Evolutionary conservation across 805 yeast species (phyloP).

Genomic region (Ascoidea asiatica): DNA sequence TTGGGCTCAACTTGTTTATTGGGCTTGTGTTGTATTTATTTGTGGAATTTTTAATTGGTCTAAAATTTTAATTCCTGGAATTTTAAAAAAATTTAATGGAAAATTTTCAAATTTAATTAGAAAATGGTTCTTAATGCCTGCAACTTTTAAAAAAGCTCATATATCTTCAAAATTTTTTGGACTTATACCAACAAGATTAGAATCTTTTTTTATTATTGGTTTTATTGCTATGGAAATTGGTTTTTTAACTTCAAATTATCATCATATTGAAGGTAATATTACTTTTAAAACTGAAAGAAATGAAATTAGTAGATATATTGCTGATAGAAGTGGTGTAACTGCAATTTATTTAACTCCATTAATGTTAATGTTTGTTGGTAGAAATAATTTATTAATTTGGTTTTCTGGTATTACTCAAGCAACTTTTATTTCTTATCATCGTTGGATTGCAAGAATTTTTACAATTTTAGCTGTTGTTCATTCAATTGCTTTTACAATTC

Average conservation of each 20-base stretch:
- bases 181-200: slow-evolving; percentile 2
- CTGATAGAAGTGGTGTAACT: slow-evolving; percentile 41
- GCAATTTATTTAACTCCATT: slow-evolving; percentile 42
- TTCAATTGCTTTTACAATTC: slow-evolving; percentile 38
- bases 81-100: no score
- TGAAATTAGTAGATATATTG: slow-evolving; percentile 15
- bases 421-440: slow-evolving; percentile 52
- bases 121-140: no score
- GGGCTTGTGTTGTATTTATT: slow-evolving; percentile 21
- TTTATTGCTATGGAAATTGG: slow-evolving; percentile 2
- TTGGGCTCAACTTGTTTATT: slow-evolving; percentile 20
- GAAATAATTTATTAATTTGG: slow-evolving; percentile 55
- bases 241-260: background rate
- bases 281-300: background rate
- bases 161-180: background rate
- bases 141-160: no score
- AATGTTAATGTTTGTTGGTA: slow-evolving; percentile 49
- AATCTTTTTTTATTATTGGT: background rate
- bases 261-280: no score
- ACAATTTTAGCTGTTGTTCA: slow-evolving; percentile 41
- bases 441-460: slow-evolving; percentile 45
- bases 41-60: slow-evolving; percentile 17
- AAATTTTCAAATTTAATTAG: no score
- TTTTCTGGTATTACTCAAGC: slow-evolving; percentile 49
- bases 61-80: slow-evolving; percentile 1